phyloP scores from a whole-genome alignment of 352 stramenopile species.

The Elongisporangium senticosum region DNA sequence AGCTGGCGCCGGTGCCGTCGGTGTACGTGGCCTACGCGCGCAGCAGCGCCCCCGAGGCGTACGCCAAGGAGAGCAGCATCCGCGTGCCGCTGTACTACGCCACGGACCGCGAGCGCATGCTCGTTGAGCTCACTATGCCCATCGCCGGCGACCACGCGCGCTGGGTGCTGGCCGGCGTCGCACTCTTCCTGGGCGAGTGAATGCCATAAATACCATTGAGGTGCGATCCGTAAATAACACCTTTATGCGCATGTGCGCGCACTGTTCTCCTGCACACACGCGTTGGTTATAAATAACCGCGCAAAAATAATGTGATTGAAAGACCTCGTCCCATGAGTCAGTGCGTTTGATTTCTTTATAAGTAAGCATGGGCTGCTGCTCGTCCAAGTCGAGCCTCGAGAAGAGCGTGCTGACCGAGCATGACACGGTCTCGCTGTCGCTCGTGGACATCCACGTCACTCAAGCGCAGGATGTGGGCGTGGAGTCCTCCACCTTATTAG shows the following conservation, averaged over 20 bases:
- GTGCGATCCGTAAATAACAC: slow-evolving; percentile 1
- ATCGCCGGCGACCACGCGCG: slow-evolving; percentile 62
- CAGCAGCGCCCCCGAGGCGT: slow-evolving; percentile 69
- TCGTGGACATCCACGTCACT: neutral
- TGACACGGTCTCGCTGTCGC: neutral
- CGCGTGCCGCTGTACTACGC: slow-evolving; percentile 79
- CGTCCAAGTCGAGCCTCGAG: slow-evolving; percentile 33
- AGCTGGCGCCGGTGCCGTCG: slow-evolving; percentile 73
- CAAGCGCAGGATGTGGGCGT: neutral
- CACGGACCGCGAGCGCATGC: slow-evolving; percentile 65
- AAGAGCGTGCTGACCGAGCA: slow-evolving; percentile 10
- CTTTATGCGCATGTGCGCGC: neutral
- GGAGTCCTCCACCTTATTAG: neutral
- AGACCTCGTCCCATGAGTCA: too few species aligned
- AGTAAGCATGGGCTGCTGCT: slow-evolving; percentile 57
- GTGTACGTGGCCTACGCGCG: slow-evolving; percentile 81
- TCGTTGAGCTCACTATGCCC: slow-evolving; percentile 79
- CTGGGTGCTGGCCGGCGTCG: slow-evolving; percentile 80
- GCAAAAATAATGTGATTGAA: neutral
- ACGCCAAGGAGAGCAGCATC: slow-evolving; percentile 68
- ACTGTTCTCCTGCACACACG: neutral
- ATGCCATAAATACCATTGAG: slow-evolving; percentile 1
- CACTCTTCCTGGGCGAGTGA: slow-evolving; percentile 79
- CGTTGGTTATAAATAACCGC: neutral
- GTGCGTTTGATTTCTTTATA: neutral